Evolutionary conservation across 2,329 filamentous ascomycete genomes (phyloP).

Genomic region (Trichocomaceae sp.): DNA sequence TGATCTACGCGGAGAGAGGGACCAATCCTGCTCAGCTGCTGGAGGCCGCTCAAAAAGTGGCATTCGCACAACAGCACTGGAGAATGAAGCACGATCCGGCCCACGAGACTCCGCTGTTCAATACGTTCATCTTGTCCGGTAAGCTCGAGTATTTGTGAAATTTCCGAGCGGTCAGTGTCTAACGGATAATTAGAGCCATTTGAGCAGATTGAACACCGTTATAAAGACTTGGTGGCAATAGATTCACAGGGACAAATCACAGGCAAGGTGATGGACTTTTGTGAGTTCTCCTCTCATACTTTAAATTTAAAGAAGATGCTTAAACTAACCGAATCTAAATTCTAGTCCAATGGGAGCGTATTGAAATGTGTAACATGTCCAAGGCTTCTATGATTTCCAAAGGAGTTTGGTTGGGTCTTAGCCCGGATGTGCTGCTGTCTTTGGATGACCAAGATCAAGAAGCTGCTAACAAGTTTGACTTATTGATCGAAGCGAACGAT

Average conservation of each 20-base stretch:
- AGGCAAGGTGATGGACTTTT: slow-evolving; percentile 77
- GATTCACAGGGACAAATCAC: slow-evolving; percentile 66
- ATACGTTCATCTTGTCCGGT: slow-evolving; percentile 72
- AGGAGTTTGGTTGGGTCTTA: slow-evolving; percentile 87
- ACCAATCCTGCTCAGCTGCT: slow-evolving; percentile 55
- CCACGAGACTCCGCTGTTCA: slow-evolving; percentile 59
- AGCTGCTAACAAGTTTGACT: slow-evolving; percentile 60
- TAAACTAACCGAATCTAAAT: background rate
- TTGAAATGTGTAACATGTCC: slow-evolving; percentile 93
- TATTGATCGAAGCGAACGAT: slow-evolving; percentile 85
- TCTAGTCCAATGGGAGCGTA: slow-evolving; percentile 70
- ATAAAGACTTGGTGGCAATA: slow-evolving; percentile 66
- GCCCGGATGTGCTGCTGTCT: slow-evolving; percentile 60
- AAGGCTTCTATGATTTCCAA: slow-evolving; percentile 77
- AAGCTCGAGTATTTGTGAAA: slow-evolving; percentile 21
- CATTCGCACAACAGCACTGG: slow-evolving; percentile 71
- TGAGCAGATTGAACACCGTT: slow-evolving; percentile 61
- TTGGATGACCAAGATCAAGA: slow-evolving; percentile 35
- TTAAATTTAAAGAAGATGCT: background rate
- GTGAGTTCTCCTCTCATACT: slow-evolving; percentile 33
- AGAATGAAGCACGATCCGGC: slow-evolving; percentile 56
- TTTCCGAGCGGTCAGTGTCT: background rate
- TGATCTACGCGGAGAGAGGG: slow-evolving; percentile 77
- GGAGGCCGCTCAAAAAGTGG: slow-evolving; percentile 58
- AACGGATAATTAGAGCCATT: slow-evolving; percentile 51